Evolutionary conservation across 805 yeast species (phyloP).

Genomic region (Zygosaccharomyces pseudorouxii): DNA sequence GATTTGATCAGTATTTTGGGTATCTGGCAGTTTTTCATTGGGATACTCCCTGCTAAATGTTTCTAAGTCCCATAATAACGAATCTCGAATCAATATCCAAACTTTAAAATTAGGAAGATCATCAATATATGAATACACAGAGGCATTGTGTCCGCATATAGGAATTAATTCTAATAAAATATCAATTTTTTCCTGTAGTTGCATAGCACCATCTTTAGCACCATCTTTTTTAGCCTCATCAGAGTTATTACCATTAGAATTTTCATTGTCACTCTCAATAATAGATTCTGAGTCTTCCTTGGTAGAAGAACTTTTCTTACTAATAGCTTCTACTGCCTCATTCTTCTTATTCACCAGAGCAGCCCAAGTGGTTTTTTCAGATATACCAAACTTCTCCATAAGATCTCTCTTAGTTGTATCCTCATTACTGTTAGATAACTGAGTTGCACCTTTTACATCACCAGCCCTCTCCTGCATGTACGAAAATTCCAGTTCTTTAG

Average conservation of each 20-base stretch:
- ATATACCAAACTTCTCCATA: constrained; percentile 30
- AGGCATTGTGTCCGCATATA: constrained; percentile 33
- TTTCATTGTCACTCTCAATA: background rate
- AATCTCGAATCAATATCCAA: constrained; percentile 34
- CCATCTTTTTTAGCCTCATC: constrained; percentile 7
- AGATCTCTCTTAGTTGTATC: constrained; percentile 23
- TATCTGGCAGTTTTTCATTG: background rate
- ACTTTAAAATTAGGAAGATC: constrained; percentile 31
- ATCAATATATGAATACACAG: constrained; percentile 29
- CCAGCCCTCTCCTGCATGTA: constrained; percentile 20
- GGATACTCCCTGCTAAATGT: constrained; percentile 10
- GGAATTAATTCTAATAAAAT: constrained; percentile 25
- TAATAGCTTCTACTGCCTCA: constrained; percentile 5
- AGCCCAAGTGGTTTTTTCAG: constrained; percentile 34
- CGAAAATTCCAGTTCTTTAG: constrained; percentile 33
- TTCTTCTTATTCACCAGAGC: constrained; percentile 23
- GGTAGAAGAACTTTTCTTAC: constrained; percentile 6
- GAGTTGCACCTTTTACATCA: constrained; percentile 13
- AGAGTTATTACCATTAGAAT: background rate
- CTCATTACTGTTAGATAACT: constrained; percentile 12
- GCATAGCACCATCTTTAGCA: constrained; percentile 6
- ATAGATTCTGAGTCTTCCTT: background rate
- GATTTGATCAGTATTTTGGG: constrained; percentile 2
- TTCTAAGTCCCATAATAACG: constrained; percentile 33
- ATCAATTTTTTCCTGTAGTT: constrained; percentile 19